Base-by-base conservation (phyloP, 352 stramenopile species). In the Globisporangium uncinulatum region DNA sequence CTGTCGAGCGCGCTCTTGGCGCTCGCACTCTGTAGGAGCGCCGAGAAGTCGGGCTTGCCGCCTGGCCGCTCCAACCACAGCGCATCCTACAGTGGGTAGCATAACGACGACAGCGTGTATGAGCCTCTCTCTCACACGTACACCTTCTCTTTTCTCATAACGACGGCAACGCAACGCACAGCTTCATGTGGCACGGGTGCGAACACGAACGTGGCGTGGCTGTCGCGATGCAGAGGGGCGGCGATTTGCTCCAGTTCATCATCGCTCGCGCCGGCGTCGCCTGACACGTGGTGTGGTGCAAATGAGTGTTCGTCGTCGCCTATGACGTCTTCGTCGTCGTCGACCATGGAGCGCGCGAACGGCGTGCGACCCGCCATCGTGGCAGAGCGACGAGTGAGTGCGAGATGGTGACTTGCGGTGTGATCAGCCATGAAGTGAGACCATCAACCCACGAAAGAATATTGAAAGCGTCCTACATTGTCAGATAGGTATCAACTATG, bases 131-230 rank as follows among this genome's bases (percentile, higher is more conserved):
- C 24, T 29, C 24, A 29, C 24, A 29, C 24, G 24, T 29, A 29
- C 24, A 29, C 24, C 24, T 29, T 29, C 24, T 29, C 24, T 29
- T 29, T 29, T 29, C 24, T 29, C 24, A 29, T 29, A 29, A 29
- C 24, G 24, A 29, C 24, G n/a, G 15, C 19, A 1, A 20, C 44
- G 20, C 29, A 53, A 32, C 44, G 45, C 31, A 54, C 44, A 15
- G n/a, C 45, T 29, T 29, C 24, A 29, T 29, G 24, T 29, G 24
- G 4, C 24, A 29, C 24, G 45, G 54, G 29, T 21, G 20, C 21
- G 43, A 46, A 60, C 15, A 60, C 54, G 10, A 60, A 54, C 42
- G 52, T 10, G 20, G 44, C 54, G 42, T 54, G 54, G 34, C 45
- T 54, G 54, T 60, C 54, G 54, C 54, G 54, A 15, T 54, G 44